A percentile compares a stretch with the other conserved stretches of the same genome.
phyloP scores from a whole-genome alignment of 495 filamentous ascomycete genomes.

The Penicillium turbatum region DNA sequence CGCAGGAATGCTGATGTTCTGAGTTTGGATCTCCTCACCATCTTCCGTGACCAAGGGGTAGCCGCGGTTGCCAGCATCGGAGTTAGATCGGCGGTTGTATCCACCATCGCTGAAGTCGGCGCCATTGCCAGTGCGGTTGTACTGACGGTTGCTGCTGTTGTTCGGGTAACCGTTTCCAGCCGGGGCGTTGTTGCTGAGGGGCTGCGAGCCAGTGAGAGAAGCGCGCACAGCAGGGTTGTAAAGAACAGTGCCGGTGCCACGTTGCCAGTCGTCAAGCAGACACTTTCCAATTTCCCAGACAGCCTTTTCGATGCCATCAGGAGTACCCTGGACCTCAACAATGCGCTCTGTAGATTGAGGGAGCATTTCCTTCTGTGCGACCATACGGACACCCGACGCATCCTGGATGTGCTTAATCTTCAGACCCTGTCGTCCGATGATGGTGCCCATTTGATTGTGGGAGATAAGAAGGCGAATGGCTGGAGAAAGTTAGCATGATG shows the following conservation, averaged over 20 bases:
- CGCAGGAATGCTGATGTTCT: slow-evolving; percentile 98
- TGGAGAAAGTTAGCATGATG: slow-evolving; percentile 41
- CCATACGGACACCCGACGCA: slow-evolving; percentile 94
- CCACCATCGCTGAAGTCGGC: slow-evolving; percentile 89
- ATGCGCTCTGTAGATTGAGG: slow-evolving; percentile 98
- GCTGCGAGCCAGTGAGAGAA: slow-evolving; percentile 52
- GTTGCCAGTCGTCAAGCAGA: slow-evolving; percentile 94
- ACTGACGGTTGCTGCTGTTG: slow-evolving; percentile 62
- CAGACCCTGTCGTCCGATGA: slow-evolving; percentile 90
- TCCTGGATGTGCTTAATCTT: slow-evolving; percentile 99
- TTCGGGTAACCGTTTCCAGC: slow-evolving; percentile 32
- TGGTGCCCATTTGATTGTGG: slow-evolving; percentile 99
- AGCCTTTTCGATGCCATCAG: slow-evolving; percentile 90
- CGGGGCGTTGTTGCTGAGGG: slow-evolving; percentile 27
- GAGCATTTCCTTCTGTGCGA: slow-evolving; percentile 98
- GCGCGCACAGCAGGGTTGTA: slow-evolving; percentile 95
- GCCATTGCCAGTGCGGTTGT: slow-evolving; percentile 92
- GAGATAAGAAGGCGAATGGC: slow-evolving; percentile 97
- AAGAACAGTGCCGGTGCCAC: slow-evolving; percentile 90
- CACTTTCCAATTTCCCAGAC: slow-evolving; percentile 99
- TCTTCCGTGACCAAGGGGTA: slow-evolving; percentile 87
- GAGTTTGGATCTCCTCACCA: slow-evolving; percentile 95
- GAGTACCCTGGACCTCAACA: slow-evolving; percentile 90
- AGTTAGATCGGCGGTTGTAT: slow-evolving; percentile 73
- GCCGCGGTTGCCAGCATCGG: slow-evolving; percentile 65